Evolutionary conservation across 75 land plant species (phyloP), one percentile per base, ranked within the genome.

Genomic region (Isoetes taiwanensis): DNA sequence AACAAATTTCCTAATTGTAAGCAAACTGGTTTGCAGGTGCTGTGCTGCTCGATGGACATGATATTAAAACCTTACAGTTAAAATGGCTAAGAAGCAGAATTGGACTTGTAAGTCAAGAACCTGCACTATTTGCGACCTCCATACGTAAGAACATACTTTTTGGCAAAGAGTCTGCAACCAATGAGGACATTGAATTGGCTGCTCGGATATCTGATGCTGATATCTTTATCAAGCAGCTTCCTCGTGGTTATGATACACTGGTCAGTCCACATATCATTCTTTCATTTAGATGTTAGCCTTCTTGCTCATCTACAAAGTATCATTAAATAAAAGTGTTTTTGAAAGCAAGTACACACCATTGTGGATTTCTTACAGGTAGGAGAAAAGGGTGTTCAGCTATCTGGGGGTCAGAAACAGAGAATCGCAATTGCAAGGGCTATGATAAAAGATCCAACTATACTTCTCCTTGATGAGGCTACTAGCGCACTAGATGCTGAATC

Each of bases 381-480:
- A 28, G 86, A 83, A 28, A 62, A 80, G 35, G 86, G 84, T 16
- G 69, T 67, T 30, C 77, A 83, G 43, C 58, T 83, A 2, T 63
- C 65, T 30, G 65, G 65, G 26, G 65, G 65, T n/a, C 65, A 63
- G 50, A 63, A 63, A 43, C 95, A 88, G 64, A 64, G 95, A 14
- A 67, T 88, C 2, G 95, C 95, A 62, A 88, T 88, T 38, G 95
- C 95, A 1, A 58, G 96, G 25, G 96, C 96, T n/a, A 70, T 89
- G 31, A 66, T 89, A 25, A 89, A 80, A 40, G 73, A 85, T 67
- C 96, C 96, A 11, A 78, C 82, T 12, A 82, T 89, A 17, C 56
- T 89, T 39, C 43, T 63, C 35, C 65, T 63, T 35, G 65, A 63
- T 54, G 65, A 63, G 32, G 65, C 65, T 10, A 63, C 96, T 1